Evolutionary conservation across 208 protist genomes (phyloP), one percentile per base, ranked within the genome.

Genomic region (Ichthyophonus hoferi): DNA sequence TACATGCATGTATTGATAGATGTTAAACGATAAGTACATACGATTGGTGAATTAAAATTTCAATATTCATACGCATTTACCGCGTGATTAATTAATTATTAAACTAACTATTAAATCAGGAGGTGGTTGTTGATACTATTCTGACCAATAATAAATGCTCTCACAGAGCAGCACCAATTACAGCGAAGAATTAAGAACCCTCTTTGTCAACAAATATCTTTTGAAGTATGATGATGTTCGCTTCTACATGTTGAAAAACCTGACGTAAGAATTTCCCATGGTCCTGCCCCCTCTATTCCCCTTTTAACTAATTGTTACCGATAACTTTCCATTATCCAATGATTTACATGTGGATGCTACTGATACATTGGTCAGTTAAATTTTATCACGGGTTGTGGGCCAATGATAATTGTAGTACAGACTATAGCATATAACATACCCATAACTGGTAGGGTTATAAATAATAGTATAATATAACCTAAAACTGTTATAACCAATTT

Each of bases 151-250:
- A n/a, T n/a, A n/a, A n/a, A n/a, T n/a, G n/a, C n/a, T n/a, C 34
- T 38, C 34, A 81, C 7, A 81, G 77, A 31, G 3, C 34, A 38
- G 77, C n/a, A 3, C 7, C 17, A 2, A 81, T 38, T 81, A 38
- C 34, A 38, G 34, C 77, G 77, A 81, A 38, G 77, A 12, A 31
- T 31, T 81, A 38, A 3, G 7, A 50, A 17, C 17, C n/a, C 2
- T 31, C 17, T 50, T 84, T 31, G 38, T 87, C 3, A 33, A 12
- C 24, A 42, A 42, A n/a, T 87, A 50, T 39, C 37, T 87, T 24
- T 39, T 87, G 7, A 77, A 87, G 41, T 87, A 87, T 87, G 83
- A 87, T 40, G 83, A 87, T 87, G 42, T 87, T 12, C 40, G 83
- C 7, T 87, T 50, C 42, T 87, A 87, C 83, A 79, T 39, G 24